Base-by-base conservation (phyloP, 2,329 filamentous ascomycete species). In the Davidsoniella australis region DNA sequence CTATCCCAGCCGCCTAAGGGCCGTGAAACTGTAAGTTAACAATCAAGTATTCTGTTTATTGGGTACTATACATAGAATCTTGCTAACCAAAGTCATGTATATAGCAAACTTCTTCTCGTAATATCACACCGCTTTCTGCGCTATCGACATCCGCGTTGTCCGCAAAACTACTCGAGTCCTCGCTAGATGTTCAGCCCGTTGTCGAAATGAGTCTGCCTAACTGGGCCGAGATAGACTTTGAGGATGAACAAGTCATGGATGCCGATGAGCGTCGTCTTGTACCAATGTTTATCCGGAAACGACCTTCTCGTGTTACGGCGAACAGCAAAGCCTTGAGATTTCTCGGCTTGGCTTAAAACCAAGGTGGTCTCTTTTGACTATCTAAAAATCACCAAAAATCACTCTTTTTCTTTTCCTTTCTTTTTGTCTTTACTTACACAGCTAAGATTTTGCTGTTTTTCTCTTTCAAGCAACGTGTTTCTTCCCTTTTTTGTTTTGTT, bases 261-360 rank as follows among this genome's bases (percentile, higher is more conserved):
- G 55, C 64, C 18, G 70, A 74, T 51, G 70, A 72, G 58, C 65
- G 69, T 29, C 63, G 69, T 39, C 65, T 75, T 29, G 72, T 75
- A 68, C 72, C 72, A 3, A 62, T 73, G 20, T 68, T 67, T 37
- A 57, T 67, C 57, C 60, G 61, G 49, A 66, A 62, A 52, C 53
- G 56, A 2, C 56, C 56, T 9, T 55, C 57, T 24, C 61, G 59
- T 14, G 68, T 66, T 57, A 65, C 63, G 2, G 69, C 66, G 50
- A 71, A 64, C 45, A 64, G 66, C 6, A 75, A 75, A 58, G 72
- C 72, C 5, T 63, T 74, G 47, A 73, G 71, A 58, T 73, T 72
- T 57, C 62, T 75, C 1, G 71, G 71, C 0, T 58, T 74, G 41
- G 65, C 66, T 9, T 69, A 10, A 33, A 33, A 12, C 6, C 0